Base-by-base conservation (phyloP, 768 basidiomycete genomes). In the Pulveroboletus sp. region DNA sequence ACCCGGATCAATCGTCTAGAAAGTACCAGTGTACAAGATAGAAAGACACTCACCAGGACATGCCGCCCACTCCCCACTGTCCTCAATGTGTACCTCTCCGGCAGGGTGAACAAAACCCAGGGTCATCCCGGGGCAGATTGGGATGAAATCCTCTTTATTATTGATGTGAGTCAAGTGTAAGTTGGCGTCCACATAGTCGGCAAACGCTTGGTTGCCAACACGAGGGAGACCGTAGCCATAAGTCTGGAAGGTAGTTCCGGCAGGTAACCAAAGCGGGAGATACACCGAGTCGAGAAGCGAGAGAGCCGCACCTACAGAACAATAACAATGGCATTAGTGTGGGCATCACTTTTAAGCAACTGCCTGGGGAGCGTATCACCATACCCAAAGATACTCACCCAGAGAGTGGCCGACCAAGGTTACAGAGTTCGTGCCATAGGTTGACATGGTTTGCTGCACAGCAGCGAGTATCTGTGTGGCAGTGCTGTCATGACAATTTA, bases 191-290 rank as follows among this genome's bases (percentile, higher is more conserved):
- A 82, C 74, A 56, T 76, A 77, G 56, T 81, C 55, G 1, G 81
- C 82, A 51, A 83, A 85, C 2, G 71, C 79, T 59, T 77, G 73
- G 64, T 84, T 83, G 11, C 83, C 81, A 26, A 70, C 71, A 17
- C 72, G 62, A 37, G 71, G 73, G 30, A 74, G 60, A 28, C 72
- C 73, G 39, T 68, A 73, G 14, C 42, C 21, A 31, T 69, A 17
- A 7, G 69, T 66, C 42, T 53, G 43, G 65, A 74, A 66, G 15
- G 60, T 59, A 2, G 62, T 70, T 47, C 58, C 60, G 0, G 54
- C 31, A 18, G 70, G 70, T 6, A 73, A 57, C 56, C 69, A 67
- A 17, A 73, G 65, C 8, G 64, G 70, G 4, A 73, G 71, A 54
- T 69, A 74, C 5, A 73, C 67, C 1, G 71, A 63, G 40, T 72